Evolutionary conservation across 2,329 filamentous ascomycete genomes (phyloP).

Genomic region (Sphaerostilbella broomeana): DNA sequence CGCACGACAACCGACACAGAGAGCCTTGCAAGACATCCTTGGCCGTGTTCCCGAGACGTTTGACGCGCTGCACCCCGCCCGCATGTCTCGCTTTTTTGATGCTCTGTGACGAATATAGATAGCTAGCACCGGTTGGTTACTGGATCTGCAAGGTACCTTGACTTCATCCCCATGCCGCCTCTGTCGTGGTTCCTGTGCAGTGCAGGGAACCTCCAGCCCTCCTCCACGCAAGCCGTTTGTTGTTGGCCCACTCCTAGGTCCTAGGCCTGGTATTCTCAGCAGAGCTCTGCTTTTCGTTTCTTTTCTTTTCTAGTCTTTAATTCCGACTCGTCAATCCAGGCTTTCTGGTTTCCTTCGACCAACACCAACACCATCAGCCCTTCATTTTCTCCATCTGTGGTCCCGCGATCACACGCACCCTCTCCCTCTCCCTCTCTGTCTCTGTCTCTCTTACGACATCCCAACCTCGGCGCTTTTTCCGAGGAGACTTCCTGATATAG

Average conservation of each 20-base stretch:
- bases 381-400: background rate
- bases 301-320: background rate
- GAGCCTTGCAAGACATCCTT: constrained; percentile 2
- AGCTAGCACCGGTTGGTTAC: too few species aligned
- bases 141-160: constrained; percentile 19
- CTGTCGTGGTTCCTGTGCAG: background rate
- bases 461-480: too few species aligned
- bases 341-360: background rate
- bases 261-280: background rate
- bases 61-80: background rate
- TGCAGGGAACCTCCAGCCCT: background rate
- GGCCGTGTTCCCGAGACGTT: constrained; percentile 8
- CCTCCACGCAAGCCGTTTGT: too few species aligned
- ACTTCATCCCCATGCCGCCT: constrained; percentile 14
- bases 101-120: too few species aligned
- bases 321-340: background rate
- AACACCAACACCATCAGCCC: constrained; percentile 1
- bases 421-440: background rate
- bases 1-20: background rate
- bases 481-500: too few species aligned
- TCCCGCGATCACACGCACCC: too few species aligned
- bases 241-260: background rate
- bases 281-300: background rate
- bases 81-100: constrained; percentile 5
- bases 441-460: background rate